Percentiles rank a stretch among this genome's conserved stretches.
Evolutionary conservation across 164 flowering plant genomes (phyloP).

Genomic region (Aristolochia fimbriata): DNA sequence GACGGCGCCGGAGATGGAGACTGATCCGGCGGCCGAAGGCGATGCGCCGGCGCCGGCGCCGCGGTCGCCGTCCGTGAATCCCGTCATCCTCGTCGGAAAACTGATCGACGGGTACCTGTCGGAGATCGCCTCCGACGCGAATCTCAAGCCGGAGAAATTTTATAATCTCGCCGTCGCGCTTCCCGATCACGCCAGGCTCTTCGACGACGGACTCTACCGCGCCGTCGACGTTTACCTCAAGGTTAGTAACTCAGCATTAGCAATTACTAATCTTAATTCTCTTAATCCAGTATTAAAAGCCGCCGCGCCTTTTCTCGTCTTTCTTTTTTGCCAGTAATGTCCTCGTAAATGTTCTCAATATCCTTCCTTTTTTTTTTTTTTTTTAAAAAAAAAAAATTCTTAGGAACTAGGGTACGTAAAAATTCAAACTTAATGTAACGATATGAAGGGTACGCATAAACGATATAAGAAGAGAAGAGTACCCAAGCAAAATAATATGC

Average conservation of each 20-base stretch:
- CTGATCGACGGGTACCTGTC: slow-evolving; percentile 78
- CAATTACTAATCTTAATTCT: no score
- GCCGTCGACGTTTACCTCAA: slow-evolving; percentile 93
- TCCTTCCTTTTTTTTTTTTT: no score
- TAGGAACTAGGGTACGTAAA: no score
- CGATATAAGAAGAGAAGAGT: no score
- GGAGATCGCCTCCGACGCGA: slow-evolving; percentile 85
- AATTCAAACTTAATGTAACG: no score
- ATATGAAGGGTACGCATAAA: no score
- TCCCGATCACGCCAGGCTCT: slow-evolving; percentile 68
- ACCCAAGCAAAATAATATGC: no score
- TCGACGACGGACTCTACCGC: slow-evolving; percentile 85
- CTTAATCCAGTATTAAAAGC: no score
- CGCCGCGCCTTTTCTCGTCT: no score
- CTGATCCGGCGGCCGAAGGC: slow-evolving; percentile 11
- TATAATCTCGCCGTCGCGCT: slow-evolving; percentile 49
- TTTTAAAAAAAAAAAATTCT: no score
- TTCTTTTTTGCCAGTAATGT: no score
- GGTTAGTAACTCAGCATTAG: slow-evolving; percentile 37
- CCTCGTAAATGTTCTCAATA: no score
- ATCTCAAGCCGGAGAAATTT: slow-evolving; percentile 71
- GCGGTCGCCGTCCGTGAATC: slow-evolving; percentile 33
- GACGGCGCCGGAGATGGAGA: slow-evolving; percentile 15
- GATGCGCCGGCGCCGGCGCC: slow-evolving; percentile 21
- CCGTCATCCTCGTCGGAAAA: slow-evolving; percentile 72